These are phyloP conservation scores for Nigrograna mackinnonii DNA, from an alignment of 2,329 filamentous ascomycete genomes.

Conservation along the genomic window DNA sequence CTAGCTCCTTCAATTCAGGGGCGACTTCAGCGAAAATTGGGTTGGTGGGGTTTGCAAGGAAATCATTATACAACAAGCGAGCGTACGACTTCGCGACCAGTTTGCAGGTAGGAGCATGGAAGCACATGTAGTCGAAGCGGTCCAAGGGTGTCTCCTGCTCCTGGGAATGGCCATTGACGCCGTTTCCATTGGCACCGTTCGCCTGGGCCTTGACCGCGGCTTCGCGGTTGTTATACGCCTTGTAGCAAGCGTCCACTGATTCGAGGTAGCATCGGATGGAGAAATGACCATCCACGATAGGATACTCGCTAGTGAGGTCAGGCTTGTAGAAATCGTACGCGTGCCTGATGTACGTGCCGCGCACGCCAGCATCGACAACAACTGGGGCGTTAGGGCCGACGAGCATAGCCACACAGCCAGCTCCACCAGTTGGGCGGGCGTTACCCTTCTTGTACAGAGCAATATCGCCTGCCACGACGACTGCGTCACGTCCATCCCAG, in stretches of 20 bases:
- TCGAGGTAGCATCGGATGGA: conserved; percentile 58
- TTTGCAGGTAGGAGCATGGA: conserved; percentile 59
- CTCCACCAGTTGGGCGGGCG: conserved; percentile 56
- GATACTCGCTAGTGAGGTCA: conserved; percentile 58
- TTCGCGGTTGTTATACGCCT: conserved; percentile 56
- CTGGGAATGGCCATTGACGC: conserved; percentile 36
- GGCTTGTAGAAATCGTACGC: conserved; percentile 61
- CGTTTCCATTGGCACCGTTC: conserved; percentile 47
- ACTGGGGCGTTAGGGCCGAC: conserved; percentile 55
- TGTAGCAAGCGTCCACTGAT: conserved; percentile 57
- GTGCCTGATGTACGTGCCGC: conserved; percentile 56
- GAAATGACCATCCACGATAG: conserved; percentile 57
- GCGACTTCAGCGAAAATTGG: conserved; percentile 55
- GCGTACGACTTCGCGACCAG: conserved; percentile 59
- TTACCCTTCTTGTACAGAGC: conserved; percentile 59
- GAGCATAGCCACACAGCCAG: conserved; percentile 58
- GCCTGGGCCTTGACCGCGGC: conserved; percentile 47
- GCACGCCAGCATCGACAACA: conserved; percentile 53
- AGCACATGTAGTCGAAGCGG: conserved; percentile 59
- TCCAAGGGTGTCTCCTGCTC: conserved; percentile 52
- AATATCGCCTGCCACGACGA: conserved; percentile 58
- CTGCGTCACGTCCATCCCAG: conserved; percentile 57
- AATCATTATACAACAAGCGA: conserved; percentile 58
- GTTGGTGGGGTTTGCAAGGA: conserved; percentile 50
- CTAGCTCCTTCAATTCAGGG: conserved; percentile 50